A percentile compares a stretch with the other conserved stretches of the same genome.
phyloP scores from a whole-genome alignment of 257 asterid genomes.

The Solanum stenotomum region DNA sequence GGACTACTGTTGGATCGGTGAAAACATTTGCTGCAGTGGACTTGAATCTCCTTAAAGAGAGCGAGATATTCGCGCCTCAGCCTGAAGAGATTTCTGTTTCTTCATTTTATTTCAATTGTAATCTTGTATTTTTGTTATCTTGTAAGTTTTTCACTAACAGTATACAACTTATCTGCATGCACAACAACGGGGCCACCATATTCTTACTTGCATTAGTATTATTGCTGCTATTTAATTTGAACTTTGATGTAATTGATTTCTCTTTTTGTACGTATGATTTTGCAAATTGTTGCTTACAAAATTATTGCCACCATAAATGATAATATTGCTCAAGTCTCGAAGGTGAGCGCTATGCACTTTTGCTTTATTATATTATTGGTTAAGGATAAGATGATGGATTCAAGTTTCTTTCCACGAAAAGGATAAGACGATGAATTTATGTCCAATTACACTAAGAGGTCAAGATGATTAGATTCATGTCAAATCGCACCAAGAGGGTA shows the following conservation, averaged over 20 bases:
- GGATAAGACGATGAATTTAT: too few species aligned
- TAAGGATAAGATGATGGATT: not conserved
- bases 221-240: not conserved
- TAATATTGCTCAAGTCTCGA: not conserved
- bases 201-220: not conserved
- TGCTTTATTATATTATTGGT: not conserved
- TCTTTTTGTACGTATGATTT: not conserved
- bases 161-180: not conserved
- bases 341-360: not conserved
- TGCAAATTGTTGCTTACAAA: not conserved
- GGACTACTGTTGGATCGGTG: too few species aligned
- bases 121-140: too few species aligned
- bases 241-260: not conserved
- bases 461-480: too few species aligned
- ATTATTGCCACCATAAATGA: not conserved
- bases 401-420: not conserved
- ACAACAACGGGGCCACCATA: not conserved
- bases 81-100: too few species aligned
- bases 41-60: too few species aligned
- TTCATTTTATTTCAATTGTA: too few species aligned
- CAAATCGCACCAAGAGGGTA: not conserved
- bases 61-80: too few species aligned
- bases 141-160: too few species aligned
- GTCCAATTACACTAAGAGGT: not conserved
- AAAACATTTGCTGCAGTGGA: too few species aligned